These are phyloP conservation scores for Delitschia confertaspora DNA, from an alignment of 495 filamentous ascomycete species.

Conservation along the genomic window DNA sequence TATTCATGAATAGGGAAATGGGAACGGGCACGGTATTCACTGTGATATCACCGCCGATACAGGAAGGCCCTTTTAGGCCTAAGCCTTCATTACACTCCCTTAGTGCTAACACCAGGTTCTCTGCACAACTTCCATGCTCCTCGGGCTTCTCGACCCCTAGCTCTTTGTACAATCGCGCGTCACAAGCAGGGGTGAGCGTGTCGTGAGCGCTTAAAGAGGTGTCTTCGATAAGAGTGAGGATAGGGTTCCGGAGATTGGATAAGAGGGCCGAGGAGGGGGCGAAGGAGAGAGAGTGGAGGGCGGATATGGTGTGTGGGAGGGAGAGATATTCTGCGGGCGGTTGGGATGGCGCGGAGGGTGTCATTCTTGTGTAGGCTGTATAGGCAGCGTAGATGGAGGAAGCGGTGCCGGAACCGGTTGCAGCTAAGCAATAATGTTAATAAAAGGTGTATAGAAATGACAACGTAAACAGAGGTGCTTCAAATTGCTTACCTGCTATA, in stretches of 20 bases:
- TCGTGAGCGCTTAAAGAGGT: conserved; percentile 35
- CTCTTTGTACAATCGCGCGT: conserved; percentile 30
- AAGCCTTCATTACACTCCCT: conserved; percentile 36
- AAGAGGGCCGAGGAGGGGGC: conserved; percentile 31
- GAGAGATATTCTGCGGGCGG: conserved; percentile 35
- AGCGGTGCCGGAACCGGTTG: conserved; percentile 30
- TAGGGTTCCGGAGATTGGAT: conserved; percentile 33
- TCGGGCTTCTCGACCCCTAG: conserved; percentile 33
- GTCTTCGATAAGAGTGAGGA: conserved; percentile 36
- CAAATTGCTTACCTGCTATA: conserved; percentile 21
- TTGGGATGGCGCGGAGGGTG: background rate
- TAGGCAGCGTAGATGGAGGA: conserved; percentile 36
- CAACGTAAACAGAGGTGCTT: background rate
- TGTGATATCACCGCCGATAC: conserved; percentile 31
- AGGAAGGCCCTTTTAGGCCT: conserved; percentile 34
- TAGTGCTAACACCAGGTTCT: conserved; percentile 38
- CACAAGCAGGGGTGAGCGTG: conserved; percentile 37
- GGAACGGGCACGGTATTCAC: conserved; percentile 34
- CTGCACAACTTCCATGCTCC: conserved; percentile 34
- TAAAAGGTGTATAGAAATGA: background rate
- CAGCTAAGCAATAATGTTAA: conserved; percentile 15
- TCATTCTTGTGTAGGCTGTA: conserved; percentile 29
- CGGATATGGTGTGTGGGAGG: conserved; percentile 34
- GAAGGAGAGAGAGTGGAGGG: conserved; percentile 30
- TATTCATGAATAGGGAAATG: conserved; percentile 39